Conservation (phyloP, 768 basidiomycete species). For the Boletus edulis region DNA sequence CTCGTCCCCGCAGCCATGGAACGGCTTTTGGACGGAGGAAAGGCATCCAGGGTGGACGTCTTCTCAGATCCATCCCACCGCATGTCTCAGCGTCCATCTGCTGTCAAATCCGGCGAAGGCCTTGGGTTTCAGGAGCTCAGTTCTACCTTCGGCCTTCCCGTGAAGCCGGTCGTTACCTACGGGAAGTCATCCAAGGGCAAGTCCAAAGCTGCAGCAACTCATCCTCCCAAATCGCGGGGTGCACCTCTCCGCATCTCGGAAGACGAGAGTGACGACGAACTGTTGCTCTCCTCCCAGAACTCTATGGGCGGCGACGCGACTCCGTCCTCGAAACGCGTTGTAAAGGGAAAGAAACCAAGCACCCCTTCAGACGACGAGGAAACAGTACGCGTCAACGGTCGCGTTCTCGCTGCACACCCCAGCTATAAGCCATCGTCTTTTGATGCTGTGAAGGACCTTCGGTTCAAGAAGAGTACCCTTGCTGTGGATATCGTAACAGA, state of each 20-base stretch:
- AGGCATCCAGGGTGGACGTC: background rate
- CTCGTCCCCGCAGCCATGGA: conserved; percentile 21
- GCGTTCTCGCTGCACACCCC: conserved; percentile 20
- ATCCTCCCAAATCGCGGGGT: background rate
- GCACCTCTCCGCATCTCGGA: background rate
- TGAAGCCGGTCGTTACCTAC: background rate
- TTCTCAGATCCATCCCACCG: conserved; percentile 20
- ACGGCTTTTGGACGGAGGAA: background rate
- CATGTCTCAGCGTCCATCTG: conserved; percentile 22
- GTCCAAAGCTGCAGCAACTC: background rate
- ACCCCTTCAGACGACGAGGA: background rate
- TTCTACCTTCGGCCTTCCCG: conserved; percentile 12
- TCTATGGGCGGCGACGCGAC: conserved; percentile 13
- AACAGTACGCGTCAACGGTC: conserved; percentile 15
- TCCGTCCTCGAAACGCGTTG: conserved; percentile 8
- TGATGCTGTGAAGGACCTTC: conserved; percentile 3
- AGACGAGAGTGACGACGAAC: conserved; percentile 29
- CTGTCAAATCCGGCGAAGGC: conserved; percentile 27
- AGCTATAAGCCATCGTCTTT: conserved; percentile 18
- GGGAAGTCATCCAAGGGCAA: conserved; percentile 9
- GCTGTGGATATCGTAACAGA: background rate
- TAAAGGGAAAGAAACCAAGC: conserved; percentile 1
- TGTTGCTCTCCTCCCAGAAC: conserved; percentile 26
- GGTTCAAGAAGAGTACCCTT: conserved; percentile 31
- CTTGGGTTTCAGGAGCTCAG: conserved; percentile 25